phyloP scores from a whole-genome alignment of 2,329 filamentous ascomycete species.

The Dothideomycetes sp. region DNA sequence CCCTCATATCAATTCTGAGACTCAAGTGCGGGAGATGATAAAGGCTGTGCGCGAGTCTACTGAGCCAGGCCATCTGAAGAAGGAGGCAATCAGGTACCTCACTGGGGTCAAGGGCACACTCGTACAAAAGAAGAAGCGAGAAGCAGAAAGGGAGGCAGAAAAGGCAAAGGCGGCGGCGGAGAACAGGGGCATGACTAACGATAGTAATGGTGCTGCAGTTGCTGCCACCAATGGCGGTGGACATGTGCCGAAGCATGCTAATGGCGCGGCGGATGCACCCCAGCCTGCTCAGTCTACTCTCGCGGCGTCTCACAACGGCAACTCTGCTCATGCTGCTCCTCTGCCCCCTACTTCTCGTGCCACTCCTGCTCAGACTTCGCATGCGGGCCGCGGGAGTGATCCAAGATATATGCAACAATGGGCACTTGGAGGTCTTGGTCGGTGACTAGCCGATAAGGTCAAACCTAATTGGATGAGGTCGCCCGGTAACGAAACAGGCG shows the following conservation, averaged over 20 bases:
- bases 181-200: no score
- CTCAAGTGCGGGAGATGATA: slow-evolving; percentile 52
- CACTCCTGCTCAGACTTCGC: no score
- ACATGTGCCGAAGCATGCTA: no score
- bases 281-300: neutral
- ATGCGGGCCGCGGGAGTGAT: no score
- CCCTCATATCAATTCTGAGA: slow-evolving; percentile 51
- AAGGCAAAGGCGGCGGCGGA: neutral
- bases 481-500: no score
- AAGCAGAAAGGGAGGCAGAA: slow-evolving; percentile 4
- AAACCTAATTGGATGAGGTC: no score
- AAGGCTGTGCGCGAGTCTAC: slow-evolving; percentile 48
- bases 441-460: no score
- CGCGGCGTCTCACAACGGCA: neutral
- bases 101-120: slow-evolving; percentile 45
- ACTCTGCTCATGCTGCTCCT: neutral
- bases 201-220: no score
- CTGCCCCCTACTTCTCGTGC: neutral
- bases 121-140: slow-evolving; percentile 38
- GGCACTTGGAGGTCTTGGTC: neutral
- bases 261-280: neutral
- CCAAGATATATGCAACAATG: neutral
- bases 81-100: slow-evolving; percentile 46
- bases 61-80: slow-evolving; percentile 43
- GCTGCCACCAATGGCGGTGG: no score